Conservation (phyloP, 1,139 yeast genomes). For the Protomyces gravidus region DNA sequence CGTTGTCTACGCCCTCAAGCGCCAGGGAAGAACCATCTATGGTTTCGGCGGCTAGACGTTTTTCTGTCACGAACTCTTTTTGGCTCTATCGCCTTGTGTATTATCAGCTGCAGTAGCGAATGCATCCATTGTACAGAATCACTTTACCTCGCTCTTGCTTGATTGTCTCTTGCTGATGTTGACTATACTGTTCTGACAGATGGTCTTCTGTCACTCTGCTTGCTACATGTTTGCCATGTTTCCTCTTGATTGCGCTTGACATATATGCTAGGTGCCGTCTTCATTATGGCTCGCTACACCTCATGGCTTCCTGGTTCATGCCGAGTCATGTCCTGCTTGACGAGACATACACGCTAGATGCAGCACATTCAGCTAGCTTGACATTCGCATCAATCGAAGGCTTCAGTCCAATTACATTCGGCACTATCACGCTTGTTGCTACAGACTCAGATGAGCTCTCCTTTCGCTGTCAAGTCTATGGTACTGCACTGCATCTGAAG, state of each 20-base stretch:
- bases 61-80: slow-evolving; percentile 1
- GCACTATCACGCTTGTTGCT: not conserved
- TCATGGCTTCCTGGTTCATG: not conserved
- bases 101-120: not conserved
- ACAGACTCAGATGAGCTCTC: not conserved
- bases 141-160: not conserved
- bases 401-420: not conserved
- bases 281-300: no score
- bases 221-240: no score
- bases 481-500: not conserved
- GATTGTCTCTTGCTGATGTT: no score
- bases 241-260: no score
- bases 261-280: not conserved
- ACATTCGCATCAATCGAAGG: not conserved
- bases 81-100: not conserved
- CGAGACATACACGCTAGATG: not conserved
- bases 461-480: not conserved
- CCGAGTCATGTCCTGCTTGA: not conserved
- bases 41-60: slow-evolving; percentile 99
- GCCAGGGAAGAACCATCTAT: slow-evolving; percentile 99
- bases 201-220: not conserved
- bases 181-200: no score
- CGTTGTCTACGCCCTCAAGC: slow-evolving; percentile 98
- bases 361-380: not conserved
- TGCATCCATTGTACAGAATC: slow-evolving; percentile 2